Conservation (phyloP, 495 filamentous ascomycete genomes). For the Aspergillus haitiensis region DNA sequence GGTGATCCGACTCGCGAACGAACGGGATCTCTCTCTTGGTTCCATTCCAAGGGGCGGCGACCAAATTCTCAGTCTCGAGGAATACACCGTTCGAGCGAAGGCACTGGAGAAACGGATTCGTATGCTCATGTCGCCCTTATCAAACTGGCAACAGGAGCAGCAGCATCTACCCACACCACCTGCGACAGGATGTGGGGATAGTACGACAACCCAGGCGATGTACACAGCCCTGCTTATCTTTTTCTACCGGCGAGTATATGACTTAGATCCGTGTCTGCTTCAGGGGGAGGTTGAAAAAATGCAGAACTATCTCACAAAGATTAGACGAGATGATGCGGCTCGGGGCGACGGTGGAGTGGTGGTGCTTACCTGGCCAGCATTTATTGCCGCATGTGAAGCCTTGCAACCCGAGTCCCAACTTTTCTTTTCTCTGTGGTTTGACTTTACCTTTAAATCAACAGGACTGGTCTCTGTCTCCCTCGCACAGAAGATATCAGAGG, state of each 20-base stretch:
- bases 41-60: background rate
- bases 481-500: background rate
- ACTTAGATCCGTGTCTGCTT: constrained; percentile 29
- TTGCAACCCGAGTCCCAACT: constrained; percentile 4
- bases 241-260: constrained; percentile 32
- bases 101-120: background rate
- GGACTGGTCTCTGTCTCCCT: background rate
- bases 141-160: background rate
- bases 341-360: constrained; percentile 26
- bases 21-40: constrained; percentile 14
- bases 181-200: background rate
- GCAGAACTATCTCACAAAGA: constrained; percentile 5
- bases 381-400: constrained; percentile 39
- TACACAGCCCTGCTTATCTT: constrained; percentile 35
- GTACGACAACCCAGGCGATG: constrained; percentile 21
- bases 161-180: too few species aligned
- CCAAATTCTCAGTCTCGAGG: background rate
- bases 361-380: constrained; percentile 29
- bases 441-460: background rate
- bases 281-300: constrained; percentile 23
- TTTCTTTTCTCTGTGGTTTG: background rate
- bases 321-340: constrained; percentile 16
- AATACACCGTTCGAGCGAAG: background rate
- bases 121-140: background rate
- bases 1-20: constrained; percentile 21